These are phyloP conservation scores for Irpex rosettiformis DNA, from an alignment of 1,284 basidiomycete genomes.

Conservation along the genomic window DNA sequence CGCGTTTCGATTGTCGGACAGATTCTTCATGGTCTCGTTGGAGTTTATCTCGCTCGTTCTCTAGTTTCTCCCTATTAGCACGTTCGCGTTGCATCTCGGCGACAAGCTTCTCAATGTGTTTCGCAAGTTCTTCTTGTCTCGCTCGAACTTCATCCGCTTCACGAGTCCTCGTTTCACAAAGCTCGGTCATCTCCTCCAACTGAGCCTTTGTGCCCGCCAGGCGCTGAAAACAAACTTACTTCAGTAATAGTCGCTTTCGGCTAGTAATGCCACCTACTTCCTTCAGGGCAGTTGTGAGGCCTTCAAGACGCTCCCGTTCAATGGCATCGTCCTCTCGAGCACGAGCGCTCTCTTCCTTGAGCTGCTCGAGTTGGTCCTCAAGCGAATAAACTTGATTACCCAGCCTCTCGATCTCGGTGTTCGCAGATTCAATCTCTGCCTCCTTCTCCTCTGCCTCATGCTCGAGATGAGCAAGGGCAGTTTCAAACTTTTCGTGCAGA, in stretches of 20 bases:
- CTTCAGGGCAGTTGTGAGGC: constrained; percentile 70
- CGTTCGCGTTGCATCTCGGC: constrained; percentile 58
- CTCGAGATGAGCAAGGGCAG: constrained; percentile 69
- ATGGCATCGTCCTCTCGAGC: constrained; percentile 64
- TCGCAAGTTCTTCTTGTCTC: constrained; percentile 73
- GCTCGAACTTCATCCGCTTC: constrained; percentile 60
- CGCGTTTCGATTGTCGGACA: constrained; percentile 53
- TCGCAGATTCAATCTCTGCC: constrained; percentile 61
- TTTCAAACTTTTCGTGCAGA: constrained; percentile 70
- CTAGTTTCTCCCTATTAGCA: constrained; percentile 50
- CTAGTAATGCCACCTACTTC: constrained; percentile 46
- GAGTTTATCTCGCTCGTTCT: constrained; percentile 50
- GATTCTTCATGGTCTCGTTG: constrained; percentile 58
- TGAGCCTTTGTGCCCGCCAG: constrained; percentile 54
- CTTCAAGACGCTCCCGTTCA: constrained; percentile 71
- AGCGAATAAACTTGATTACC: constrained; percentile 60
- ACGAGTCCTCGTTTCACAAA: constrained; percentile 55
- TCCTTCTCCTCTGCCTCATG: constrained; percentile 70
- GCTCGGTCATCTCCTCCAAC: constrained; percentile 56
- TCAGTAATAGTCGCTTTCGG: background rate
- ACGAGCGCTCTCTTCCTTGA: constrained; percentile 47
- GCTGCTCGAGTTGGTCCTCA: constrained; percentile 52
- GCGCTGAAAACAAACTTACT: background rate
- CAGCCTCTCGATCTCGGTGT: constrained; percentile 73
- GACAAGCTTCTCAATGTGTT: constrained; percentile 74